phyloP scores from a whole-genome alignment of 441 rosid genomes.

The Croton laevigatus region DNA sequence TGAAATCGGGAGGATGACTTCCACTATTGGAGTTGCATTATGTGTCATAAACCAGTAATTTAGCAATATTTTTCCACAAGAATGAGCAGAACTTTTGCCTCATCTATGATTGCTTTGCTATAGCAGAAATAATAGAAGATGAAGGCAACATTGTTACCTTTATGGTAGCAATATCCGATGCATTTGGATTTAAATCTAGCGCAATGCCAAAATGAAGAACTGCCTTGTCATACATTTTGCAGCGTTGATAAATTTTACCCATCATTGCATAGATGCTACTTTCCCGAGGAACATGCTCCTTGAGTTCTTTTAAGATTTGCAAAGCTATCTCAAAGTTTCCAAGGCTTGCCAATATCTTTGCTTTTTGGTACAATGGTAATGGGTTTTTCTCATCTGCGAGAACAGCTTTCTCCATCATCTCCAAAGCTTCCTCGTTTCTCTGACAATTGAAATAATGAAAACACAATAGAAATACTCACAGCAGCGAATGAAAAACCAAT shows the following conservation, averaged over 20 bases:
- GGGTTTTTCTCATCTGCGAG: slow-evolving; percentile 89
- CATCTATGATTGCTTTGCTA: background rate
- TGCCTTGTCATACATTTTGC: slow-evolving; percentile 79
- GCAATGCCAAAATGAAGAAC: slow-evolving; percentile 94
- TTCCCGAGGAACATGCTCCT: slow-evolving; percentile 90
- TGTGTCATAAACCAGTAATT: background rate
- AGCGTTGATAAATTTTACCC: slow-evolving; percentile 80
- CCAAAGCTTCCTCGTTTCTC: slow-evolving; percentile 89
- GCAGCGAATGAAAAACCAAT: background rate
- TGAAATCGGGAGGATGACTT: background rate
- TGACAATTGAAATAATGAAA: slow-evolving; percentile 22
- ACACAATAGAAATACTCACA: background rate
- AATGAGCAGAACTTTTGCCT: background rate
- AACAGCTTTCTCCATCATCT: slow-evolving; percentile 89
- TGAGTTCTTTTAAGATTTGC: slow-evolving; percentile 88
- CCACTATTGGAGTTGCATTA: background rate
- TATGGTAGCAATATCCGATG: slow-evolving; percentile 79
- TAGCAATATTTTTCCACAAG: background rate
- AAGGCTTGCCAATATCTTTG: slow-evolving; percentile 76
- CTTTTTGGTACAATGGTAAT: slow-evolving; percentile 97
- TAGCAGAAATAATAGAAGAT: background rate
- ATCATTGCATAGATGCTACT: slow-evolving; percentile 91
- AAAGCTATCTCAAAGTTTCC: slow-evolving; percentile 79
- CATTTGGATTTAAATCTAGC: slow-evolving; percentile 93
- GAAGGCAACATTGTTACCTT: slow-evolving; percentile 48